Evolutionary conservation across 345 rosid genomes (phyloP).

Genomic region (Schrenkiella parvula): DNA sequence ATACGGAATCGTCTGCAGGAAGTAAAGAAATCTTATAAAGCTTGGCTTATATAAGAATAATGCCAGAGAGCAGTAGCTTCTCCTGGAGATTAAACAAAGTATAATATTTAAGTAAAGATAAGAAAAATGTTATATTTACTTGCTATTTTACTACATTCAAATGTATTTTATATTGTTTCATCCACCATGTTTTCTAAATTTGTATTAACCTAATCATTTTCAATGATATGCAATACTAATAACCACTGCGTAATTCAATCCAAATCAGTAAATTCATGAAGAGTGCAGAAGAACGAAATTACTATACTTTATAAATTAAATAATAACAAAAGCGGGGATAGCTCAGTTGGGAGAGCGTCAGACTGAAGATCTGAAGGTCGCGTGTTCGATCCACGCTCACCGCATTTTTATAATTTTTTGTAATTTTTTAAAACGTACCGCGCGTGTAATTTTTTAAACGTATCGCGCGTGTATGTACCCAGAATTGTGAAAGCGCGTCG

Average conservation of each 20-base stretch:
- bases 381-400: constrained; percentile 97
- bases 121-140: not conserved
- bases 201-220: constrained; percentile 7
- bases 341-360: constrained; percentile 93
- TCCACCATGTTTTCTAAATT: not conserved
- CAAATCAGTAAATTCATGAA: not conserved
- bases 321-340: constrained; percentile 46
- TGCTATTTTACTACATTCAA: not conserved
- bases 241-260: not conserved
- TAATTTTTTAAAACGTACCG: not conserved
- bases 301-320: too few species aligned
- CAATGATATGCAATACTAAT: not conserved
- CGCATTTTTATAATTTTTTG: constrained; percentile 30
- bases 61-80: constrained; percentile 24
- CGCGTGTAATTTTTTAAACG: too few species aligned
- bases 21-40: constrained; percentile 18
- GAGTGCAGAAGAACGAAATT: not conserved
- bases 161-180: constrained; percentile 12
- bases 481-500: too few species aligned
- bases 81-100: constrained; percentile 11
- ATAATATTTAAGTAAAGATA: not conserved
- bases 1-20: constrained; percentile 57
- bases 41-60: constrained; percentile 13
- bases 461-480: too few species aligned
- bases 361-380: constrained; percentile 99